Conservation (phyloP, 345 rosid genomes). For the Mercurialis annua region DNA sequence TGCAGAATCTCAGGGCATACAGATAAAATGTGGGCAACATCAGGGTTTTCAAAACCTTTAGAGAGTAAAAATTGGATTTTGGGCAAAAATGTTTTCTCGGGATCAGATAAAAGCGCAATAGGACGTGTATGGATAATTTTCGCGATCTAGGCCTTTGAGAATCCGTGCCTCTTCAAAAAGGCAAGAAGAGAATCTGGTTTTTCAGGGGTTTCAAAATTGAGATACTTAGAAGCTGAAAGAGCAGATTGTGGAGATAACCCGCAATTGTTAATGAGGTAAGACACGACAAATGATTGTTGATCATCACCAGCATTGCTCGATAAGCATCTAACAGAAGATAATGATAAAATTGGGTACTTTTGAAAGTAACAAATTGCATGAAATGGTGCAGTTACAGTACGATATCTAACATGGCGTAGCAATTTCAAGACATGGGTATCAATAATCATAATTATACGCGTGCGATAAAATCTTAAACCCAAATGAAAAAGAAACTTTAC, state of each 20-base stretch:
- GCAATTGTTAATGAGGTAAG: neutral
- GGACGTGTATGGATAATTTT: neutral
- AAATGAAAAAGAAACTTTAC: no score
- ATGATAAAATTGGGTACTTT: neutral
- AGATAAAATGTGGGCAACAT: neutral
- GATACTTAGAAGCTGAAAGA: neutral
- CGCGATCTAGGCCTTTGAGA: neutral
- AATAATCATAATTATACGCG: neutral
- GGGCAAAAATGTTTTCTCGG: neutral
- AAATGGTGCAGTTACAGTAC: neutral
- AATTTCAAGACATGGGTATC: neutral
- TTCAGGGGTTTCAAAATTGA: neutral
- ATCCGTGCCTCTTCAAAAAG: neutral
- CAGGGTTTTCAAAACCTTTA: neutral
- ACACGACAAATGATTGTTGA: neutral
- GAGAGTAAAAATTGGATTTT: neutral
- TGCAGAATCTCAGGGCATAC: neutral
- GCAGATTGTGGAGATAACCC: slow-evolving; percentile 1
- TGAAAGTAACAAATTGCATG: neutral
- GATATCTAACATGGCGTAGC: neutral
- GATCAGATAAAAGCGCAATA: neutral
- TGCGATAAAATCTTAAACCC: no score
- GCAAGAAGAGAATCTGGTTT: slow-evolving; percentile 1
- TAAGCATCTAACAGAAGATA: neutral
- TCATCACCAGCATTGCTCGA: neutral